phyloP scores from a whole-genome alignment of 768 basidiomycete genomes.

The Agrocybe pediades region DNA sequence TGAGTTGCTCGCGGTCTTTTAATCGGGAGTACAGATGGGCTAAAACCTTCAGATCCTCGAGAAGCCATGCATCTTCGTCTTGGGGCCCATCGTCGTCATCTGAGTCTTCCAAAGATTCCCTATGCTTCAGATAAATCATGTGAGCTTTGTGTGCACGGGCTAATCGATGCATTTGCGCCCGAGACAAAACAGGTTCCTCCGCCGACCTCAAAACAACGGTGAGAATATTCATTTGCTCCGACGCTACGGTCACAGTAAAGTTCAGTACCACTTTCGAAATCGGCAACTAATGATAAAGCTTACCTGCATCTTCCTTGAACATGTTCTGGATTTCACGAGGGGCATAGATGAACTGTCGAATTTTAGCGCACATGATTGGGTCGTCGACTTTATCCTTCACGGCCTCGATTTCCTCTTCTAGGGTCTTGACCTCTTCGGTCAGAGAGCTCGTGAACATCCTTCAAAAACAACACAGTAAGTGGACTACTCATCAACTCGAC shows the following conservation, averaged over 20 bases:
- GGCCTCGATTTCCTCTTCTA: slow-evolving; percentile 86
- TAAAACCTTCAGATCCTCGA: slow-evolving; percentile 86
- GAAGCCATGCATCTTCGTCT: slow-evolving; percentile 95
- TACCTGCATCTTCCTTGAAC: slow-evolving; percentile 80
- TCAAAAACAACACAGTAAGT: not conserved
- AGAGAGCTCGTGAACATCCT: slow-evolving; percentile 97
- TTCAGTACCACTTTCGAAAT: not conserved
- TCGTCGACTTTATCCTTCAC: slow-evolving; percentile 92
- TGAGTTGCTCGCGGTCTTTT: slow-evolving; percentile 88
- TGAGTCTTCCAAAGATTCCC: slow-evolving; percentile 69
- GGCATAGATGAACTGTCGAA: slow-evolving; percentile 84
- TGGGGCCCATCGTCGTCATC: slow-evolving; percentile 93
- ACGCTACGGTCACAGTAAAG: slow-evolving; percentile 38
- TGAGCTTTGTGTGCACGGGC: slow-evolving; percentile 80
- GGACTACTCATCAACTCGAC: not conserved
- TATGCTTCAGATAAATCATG: slow-evolving; percentile 65
- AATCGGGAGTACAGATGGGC: slow-evolving; percentile 77
- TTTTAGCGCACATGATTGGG: slow-evolving; percentile 83
- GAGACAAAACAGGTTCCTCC: slow-evolving; percentile 72
- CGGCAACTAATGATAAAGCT: slow-evolving; percentile 16
- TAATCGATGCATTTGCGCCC: slow-evolving; percentile 80
- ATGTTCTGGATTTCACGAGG: slow-evolving; percentile 85
- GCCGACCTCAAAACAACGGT: slow-evolving; percentile 78
- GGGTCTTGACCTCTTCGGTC: slow-evolving; percentile 81
- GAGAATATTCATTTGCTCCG: slow-evolving; percentile 74